Evolutionary conservation across 140 eudicot genomes (phyloP), one percentile per base, ranked within the genome.

Genomic region (Ambrosia hybrid): DNA sequence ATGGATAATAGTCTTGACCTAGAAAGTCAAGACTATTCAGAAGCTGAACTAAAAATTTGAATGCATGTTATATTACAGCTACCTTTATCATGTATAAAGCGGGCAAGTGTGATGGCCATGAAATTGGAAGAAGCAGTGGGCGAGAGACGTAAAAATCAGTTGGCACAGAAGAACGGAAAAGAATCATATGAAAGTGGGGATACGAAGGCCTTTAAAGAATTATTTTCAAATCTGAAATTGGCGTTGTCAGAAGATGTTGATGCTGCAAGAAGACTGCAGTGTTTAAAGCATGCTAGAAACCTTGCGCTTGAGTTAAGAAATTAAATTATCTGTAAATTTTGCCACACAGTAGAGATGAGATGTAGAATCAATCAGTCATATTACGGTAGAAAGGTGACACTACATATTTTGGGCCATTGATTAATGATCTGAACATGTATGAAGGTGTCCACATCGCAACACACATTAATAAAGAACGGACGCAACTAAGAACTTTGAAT

Each of bases 21-120:
- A 38, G 45, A 14, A 33, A 61, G 48, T 38, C 26, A 21, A 61
- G 51, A 4, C 14, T 68, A 33, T 65, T 39, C 6, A 65, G 70
- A 41, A 65, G 53, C 7, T 39, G 51, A 65, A 7, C 6, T 60
- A 53, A 34, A 57, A 21, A 38, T 67, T 33, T 41, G 51, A 59
- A 13, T 49, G 58, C 9, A 37, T 73, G 46, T 36, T 73, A 13
- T 51, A 30, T 70, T 85, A 82, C 82, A 93, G 98, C 73, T 93
- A 51, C 97, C 98, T 13, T 56, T 84, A 30, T 84, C 93, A 9
- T 89, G 97, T 81, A 86, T 90, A 72, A 68, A 73, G 7, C 88
- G 85, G 58, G 99, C 88, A 38, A 75, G 86, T 34, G 85, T 36
- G 57, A 87, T 94, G 97, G 91, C 99, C 52, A 68, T 84, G 57